Base-by-base conservation (phyloP, 352 stramenopile genomes). In the Phytophthora tubulina region DNA sequence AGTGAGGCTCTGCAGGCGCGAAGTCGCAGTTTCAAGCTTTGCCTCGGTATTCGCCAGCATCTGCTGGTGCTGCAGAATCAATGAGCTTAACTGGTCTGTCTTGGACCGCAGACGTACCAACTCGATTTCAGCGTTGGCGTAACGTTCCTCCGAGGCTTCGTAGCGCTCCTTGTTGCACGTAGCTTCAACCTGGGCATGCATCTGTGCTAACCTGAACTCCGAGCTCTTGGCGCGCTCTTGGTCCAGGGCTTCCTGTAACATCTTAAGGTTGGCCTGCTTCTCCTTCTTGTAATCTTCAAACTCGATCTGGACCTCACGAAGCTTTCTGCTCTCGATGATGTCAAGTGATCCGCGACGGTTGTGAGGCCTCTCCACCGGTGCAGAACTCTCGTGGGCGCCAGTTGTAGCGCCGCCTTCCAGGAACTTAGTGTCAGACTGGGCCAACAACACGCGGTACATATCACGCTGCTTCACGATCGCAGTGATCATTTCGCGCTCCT, bases 391-490 rank as follows among this genome's bases (percentile, higher is more conserved):
- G 48, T 61, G 39, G 42, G 17, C 41, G 53, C 36, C 55, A 42
- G 41, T 9, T 57, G 53, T 11, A 35, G 63, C 44, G 17, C 50
- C 57, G 8, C 59, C 71, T 45, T 85, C 77, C 11, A 84, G 10
- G 48, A 88, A 93, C 39, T 88, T 84, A 11, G 78, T 91, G 74
- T 98, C 94, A 21, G 95, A 90, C 39, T 98, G 94, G 3, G 89
- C 86, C 10, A 99, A 75, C 17, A 99, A 79, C 30, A 97, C 90
- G 41, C 94, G 90, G 70, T 99, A 99, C 76, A 99, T 95, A 81
- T 99, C 96, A 27, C 97, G 91, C 73, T 99, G 97, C 71, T 99
- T 96, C 9, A 99, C 95, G 60, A 99, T 98, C 3, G 86, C 91
- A 14, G 84, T 78, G 9, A 99, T 96, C 73, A 99, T 91, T 59